phyloP scores from a whole-genome alignment of 176 grass and related monocot genomes.

The Eleusine indica region DNA sequence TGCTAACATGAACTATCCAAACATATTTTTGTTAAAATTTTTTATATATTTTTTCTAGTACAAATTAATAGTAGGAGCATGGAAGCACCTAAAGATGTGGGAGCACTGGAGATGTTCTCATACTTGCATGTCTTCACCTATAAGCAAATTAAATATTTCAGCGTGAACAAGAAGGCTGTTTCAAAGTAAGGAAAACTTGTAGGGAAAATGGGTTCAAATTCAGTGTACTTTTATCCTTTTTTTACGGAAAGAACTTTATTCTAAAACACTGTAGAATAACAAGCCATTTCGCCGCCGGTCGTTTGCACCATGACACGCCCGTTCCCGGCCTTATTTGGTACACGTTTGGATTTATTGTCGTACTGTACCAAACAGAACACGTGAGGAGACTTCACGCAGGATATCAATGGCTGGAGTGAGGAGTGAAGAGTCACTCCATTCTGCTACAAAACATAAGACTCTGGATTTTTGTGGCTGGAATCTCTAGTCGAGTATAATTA shows the following conservation, averaged over 20 bases:
- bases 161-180: not conserved
- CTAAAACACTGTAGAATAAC: slow-evolving; percentile 5
- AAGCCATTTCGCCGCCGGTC: not conserved
- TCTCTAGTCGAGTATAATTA: not conserved
- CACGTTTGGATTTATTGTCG: slow-evolving; percentile 8
- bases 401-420: not conserved
- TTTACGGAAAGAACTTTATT: not conserved
- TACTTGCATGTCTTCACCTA: not conserved
- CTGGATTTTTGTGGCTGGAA: not conserved
- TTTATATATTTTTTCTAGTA: too few species aligned
- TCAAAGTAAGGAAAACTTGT: too few species aligned
- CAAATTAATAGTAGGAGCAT: too few species aligned
- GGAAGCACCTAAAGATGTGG: too few species aligned
- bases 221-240: not conserved
- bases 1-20: too few species aligned
- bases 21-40: too few species aligned
- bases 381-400: not conserved
- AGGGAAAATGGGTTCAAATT: not conserved
- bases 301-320: slow-evolving; percentile 3
- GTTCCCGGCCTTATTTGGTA: slow-evolving; percentile 1
- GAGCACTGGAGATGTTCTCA: too few species aligned
- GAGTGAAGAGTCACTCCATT: not conserved
- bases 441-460: not conserved
- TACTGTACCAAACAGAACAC: slow-evolving; percentile 13
- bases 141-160: not conserved